Conservation (phyloP, 2,329 filamentous ascomycete genomes). For the Ceratocystis ficicola region DNA sequence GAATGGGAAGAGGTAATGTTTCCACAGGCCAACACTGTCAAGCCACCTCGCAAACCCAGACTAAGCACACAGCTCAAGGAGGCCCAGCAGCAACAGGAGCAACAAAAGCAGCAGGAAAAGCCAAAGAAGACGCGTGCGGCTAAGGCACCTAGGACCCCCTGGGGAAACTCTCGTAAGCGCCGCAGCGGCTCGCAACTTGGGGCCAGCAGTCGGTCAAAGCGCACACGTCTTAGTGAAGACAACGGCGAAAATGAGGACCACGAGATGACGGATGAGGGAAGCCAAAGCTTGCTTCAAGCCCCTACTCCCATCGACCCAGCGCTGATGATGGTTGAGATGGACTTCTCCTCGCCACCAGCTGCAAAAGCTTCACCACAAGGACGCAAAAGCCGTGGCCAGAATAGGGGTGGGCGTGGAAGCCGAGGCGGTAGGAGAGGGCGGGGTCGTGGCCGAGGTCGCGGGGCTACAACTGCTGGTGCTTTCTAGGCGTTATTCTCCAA, state of each 20-base stretch:
- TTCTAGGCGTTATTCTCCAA: background rate
- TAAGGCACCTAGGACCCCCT: background rate
- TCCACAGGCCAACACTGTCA: background rate
- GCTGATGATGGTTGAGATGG: background rate
- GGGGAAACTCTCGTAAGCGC: background rate
- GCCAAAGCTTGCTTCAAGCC: background rate
- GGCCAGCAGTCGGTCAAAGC: background rate
- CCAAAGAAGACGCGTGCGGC: background rate
- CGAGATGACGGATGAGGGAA: background rate
- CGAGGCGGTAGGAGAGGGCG: background rate
- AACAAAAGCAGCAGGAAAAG: background rate
- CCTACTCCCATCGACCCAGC: background rate
- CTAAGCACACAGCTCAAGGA: background rate
- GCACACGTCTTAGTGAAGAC: background rate
- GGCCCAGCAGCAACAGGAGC: background rate
- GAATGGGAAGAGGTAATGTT: slow-evolving; percentile 12
- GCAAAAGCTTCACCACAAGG: background rate
- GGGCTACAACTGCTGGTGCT: background rate
- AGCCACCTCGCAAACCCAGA: slow-evolving; percentile 6
- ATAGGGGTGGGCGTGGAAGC: background rate
- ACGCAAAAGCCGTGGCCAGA: background rate
- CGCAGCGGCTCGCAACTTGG: background rate
- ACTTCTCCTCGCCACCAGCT: background rate
- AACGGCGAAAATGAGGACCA: background rate
- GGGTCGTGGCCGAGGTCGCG: background rate